These are phyloP conservation scores for Arthroderma uncinatum DNA, from an alignment of 2,329 filamentous ascomycete species.

Conservation along the genomic window DNA sequence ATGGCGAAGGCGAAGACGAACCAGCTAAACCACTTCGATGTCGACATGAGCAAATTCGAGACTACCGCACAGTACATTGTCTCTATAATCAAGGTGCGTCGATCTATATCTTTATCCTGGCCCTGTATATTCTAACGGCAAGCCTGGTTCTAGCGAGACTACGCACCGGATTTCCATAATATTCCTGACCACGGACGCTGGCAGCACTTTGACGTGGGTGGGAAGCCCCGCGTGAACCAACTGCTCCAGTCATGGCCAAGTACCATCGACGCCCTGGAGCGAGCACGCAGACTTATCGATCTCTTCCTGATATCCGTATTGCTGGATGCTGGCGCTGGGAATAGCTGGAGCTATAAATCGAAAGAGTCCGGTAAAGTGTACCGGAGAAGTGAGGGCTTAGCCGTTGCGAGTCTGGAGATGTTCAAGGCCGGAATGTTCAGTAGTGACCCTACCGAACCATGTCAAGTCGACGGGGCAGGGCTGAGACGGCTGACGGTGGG, in stretches of 20 bases:
- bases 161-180: slow-evolving; percentile 52
- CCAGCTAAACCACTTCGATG: slow-evolving; percentile 72
- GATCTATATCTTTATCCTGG: background rate
- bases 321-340: slow-evolving; percentile 68
- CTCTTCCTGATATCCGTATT: slow-evolving; percentile 52
- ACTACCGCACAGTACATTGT: slow-evolving; percentile 79
- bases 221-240: slow-evolving; percentile 38
- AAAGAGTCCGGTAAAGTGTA: slow-evolving; percentile 75
- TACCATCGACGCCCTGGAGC: slow-evolving; percentile 36
- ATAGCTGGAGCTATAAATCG: slow-evolving; percentile 84
- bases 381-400: slow-evolving; percentile 76
- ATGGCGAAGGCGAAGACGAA: slow-evolving; percentile 67
- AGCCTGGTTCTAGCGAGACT: slow-evolving; percentile 45
- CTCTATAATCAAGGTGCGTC: slow-evolving; percentile 77
- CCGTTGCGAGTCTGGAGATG: slow-evolving; percentile 72
- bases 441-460: slow-evolving; percentile 66
- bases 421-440: slow-evolving; percentile 89
- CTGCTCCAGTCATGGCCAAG: slow-evolving; percentile 39
- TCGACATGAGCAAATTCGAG: slow-evolving; percentile 72
- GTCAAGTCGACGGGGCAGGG: slow-evolving; percentile 77
- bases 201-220: slow-evolving; percentile 53
- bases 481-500: slow-evolving; percentile 64
- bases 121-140: slow-evolving; percentile 9
- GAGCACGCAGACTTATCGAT: slow-evolving; percentile 46
- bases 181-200: slow-evolving; percentile 72